Evolutionary conservation across 179 eudicot species (phyloP).

Genomic region (Carnegiea gigantea): DNA sequence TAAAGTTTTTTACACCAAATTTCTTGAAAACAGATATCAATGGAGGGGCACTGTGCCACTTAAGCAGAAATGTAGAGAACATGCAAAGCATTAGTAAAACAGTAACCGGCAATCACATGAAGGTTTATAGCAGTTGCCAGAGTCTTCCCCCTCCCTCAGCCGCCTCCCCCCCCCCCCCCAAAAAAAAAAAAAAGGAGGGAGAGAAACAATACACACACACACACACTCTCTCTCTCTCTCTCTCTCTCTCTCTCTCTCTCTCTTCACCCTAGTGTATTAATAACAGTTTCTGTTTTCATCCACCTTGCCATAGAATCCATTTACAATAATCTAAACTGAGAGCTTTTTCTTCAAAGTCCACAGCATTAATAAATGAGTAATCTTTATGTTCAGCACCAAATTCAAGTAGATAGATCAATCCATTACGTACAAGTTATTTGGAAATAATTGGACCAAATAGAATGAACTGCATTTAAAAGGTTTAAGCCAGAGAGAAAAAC

Average conservation of each 20-base stretch:
- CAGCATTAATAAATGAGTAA: no score
- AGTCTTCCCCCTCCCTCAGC: no score
- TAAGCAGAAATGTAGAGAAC: no score
- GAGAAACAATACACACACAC: background rate
- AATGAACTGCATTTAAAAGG: background rate
- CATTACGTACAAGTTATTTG: background rate
- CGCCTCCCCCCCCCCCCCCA: no score
- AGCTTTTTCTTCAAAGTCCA: no score
- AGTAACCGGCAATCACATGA: no score
- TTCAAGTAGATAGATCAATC: background rate
- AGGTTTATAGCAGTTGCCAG: no score
- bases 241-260: no score
- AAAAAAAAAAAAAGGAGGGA: background rate
- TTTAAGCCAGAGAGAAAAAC: conserved; percentile 23
- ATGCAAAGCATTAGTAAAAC: no score
- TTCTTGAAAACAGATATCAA: background rate
- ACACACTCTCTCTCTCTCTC: no score
- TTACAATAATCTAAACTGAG: background rate
- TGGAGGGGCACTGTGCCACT: background rate
- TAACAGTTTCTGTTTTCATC: background rate
- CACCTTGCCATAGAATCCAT: background rate
- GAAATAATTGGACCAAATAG: conserved; percentile 1
- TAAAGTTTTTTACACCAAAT: background rate
- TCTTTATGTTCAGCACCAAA: no score
- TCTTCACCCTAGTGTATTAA: background rate